A percentile compares a stretch with the other conserved stretches of the same genome.
Evolutionary conservation across 768 basidiomycete genomes (phyloP).

Genomic region (Xerocomus brunneocitrinus): DNA sequence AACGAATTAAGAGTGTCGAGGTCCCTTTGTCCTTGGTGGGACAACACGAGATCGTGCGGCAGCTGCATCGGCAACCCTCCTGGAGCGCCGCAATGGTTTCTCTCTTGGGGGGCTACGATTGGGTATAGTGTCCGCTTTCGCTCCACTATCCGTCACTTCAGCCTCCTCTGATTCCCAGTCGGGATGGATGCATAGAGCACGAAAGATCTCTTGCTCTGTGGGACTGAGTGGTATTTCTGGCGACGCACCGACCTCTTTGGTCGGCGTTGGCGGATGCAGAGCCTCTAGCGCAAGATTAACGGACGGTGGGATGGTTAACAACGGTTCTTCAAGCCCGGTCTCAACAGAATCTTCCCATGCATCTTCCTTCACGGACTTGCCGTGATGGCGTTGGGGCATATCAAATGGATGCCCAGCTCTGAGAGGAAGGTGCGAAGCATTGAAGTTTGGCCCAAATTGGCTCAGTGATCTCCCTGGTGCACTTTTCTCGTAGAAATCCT

Average conservation of each 20-base stretch:
- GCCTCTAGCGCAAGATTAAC: conserved; percentile 30
- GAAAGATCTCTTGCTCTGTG: conserved; percentile 69
- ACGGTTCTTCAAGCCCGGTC: conserved; percentile 17
- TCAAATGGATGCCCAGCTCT: neutral
- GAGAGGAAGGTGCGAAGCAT: conserved; percentile 34
- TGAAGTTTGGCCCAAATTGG: conserved; percentile 64
- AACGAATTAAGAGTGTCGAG: conserved; percentile 22
- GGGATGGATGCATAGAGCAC: conserved; percentile 53
- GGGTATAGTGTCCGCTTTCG: conserved; percentile 3
- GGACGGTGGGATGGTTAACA: conserved; percentile 23
- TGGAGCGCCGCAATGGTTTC: conserved; percentile 43
- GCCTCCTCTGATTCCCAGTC: conserved; percentile 45
- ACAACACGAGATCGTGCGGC: conserved; percentile 46
- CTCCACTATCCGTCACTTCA: conserved; percentile 8
- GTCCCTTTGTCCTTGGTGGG: conserved; percentile 27
- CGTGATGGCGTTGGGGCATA: conserved; percentile 3
- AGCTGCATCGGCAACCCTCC: conserved; percentile 59
- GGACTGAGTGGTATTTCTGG: conserved; percentile 54
- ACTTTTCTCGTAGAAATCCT: conserved; percentile 51
- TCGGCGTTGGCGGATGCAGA: conserved; percentile 18
- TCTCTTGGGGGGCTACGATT: conserved; percentile 6
- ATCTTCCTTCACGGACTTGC: conserved; percentile 7
- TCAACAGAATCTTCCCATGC: conserved; percentile 22
- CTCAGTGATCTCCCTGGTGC: conserved; percentile 44
- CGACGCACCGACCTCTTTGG: conserved; percentile 4